phyloP scores from a whole-genome alignment of 176 grass and related monocot species.

The Juncus effusus region DNA sequence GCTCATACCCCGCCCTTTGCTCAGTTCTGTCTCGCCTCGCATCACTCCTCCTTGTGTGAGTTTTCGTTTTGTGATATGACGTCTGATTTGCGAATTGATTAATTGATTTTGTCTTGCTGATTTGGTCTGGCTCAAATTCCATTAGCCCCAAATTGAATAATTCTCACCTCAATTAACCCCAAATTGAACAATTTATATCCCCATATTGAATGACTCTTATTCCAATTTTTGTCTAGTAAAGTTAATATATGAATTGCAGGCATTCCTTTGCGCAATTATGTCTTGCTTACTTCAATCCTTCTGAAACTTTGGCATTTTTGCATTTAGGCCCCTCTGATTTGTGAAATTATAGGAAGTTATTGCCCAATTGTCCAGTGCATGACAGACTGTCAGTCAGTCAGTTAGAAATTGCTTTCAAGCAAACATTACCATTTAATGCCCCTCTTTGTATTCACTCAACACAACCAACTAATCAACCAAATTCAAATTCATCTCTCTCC shows the following conservation, averaged over 20 bases:
- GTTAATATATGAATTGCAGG: no score
- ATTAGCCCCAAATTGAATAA: background rate
- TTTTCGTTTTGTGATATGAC: background rate
- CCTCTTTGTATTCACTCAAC: no score
- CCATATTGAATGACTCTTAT: no score
- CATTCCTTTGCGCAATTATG: no score
- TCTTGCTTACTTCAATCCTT: no score
- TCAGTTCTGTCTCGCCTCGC: conserved; percentile 59
- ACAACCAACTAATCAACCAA: background rate
- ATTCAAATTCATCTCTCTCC: conserved; percentile 13
- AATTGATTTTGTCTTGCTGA: background rate
- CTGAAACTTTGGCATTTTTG: no score
- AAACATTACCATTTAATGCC: background rate
- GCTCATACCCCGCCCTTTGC: conserved; percentile 84
- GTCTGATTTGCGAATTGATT: background rate
- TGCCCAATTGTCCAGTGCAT: background rate
- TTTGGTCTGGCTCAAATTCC: background rate
- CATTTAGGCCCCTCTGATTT: background rate
- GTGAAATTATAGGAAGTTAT: background rate
- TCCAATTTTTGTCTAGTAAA: no score
- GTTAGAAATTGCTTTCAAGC: background rate
- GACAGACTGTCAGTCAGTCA: background rate
- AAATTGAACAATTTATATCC: background rate
- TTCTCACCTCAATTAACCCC: background rate
- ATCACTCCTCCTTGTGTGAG: conserved; percentile 77